These are phyloP conservation scores for Puccinia hordei DNA, from an alignment of 1,284 basidiomycete genomes.

Conservation along the genomic window DNA sequence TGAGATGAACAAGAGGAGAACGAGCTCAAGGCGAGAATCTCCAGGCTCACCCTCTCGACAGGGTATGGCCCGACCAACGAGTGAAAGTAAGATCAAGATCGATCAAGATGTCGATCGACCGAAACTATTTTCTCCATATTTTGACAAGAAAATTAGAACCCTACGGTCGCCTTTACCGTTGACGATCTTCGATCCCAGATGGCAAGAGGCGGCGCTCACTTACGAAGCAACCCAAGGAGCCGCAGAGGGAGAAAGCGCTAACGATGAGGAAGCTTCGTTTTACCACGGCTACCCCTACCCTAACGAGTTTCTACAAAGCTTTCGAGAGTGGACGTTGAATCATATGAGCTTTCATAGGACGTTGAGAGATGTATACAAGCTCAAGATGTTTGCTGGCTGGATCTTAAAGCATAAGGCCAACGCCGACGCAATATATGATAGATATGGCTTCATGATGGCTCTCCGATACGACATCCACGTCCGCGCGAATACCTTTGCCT, in stretches of 20 bases:
- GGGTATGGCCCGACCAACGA: not conserved
- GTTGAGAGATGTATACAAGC: not conserved
- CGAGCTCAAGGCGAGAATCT: not conserved
- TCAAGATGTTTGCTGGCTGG: slow-evolving; percentile 7
- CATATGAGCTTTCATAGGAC: not conserved
- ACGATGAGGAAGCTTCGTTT: not conserved
- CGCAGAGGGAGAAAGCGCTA: not conserved
- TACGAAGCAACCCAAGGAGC: not conserved
- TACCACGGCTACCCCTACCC: not conserved
- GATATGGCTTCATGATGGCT: not conserved
- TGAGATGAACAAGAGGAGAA: not conserved
- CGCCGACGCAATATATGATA: not conserved
- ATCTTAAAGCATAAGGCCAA: slow-evolving; percentile 1
- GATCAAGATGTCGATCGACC: not conserved
- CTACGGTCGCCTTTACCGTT: not conserved
- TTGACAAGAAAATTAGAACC: not conserved
- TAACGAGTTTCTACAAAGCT: not conserved
- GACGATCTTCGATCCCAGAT: slow-evolving; percentile 12
- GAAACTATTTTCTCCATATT: slow-evolving; percentile 2
- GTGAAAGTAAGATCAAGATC: not conserved
- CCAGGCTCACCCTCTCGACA: not conserved
- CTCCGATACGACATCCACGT: slow-evolving; percentile 18
- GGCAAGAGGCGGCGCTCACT: not conserved
- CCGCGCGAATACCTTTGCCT: slow-evolving; percentile 2
- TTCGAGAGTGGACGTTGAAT: not conserved